Evolutionary conservation across 352 stramenopile genomes (phyloP), one percentile per base, ranked within the genome.

Genomic region (Blastocystis sp.): DNA sequence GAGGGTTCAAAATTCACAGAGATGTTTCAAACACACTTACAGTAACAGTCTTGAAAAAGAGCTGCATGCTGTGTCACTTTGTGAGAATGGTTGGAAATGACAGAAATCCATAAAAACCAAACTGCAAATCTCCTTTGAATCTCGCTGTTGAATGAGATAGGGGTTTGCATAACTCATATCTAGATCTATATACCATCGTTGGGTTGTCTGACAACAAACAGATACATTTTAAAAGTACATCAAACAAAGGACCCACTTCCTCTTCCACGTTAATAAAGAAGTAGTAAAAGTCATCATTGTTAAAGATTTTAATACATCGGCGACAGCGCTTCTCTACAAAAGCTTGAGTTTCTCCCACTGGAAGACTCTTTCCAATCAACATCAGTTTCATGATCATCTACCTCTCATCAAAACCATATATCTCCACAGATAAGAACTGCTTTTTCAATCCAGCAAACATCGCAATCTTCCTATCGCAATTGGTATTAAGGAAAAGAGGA

Each of bases 11-110:
- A 46, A 29, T 43, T 58, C 69, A 4, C 69, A 6, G 24, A 59
- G 24, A 35, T n/a, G 46, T 32, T 7, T 14, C 42, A 46, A 46
- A 61, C 3, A 9, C 7, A 19, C 69, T 16, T 80, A 80, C 69
- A 80, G 69, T 80, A 59, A 80, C 69, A 58, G 69, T 80, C 69
- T 80, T 80, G 42, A 80, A 57, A 59, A 80, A 80, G 69, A 80
- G 43, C 65, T 80, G 69, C 69, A 80, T 80, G 27, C 69, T 80
- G 69, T 24, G 46, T 59, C 51, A 80, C 69, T 80, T 80, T 80
- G 29, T 80, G 66, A 78, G 46, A 49, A 78, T 24, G 29, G 39
- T n/a, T 2, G 63, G 24, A 24, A 42, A 74, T 46, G 39, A 16
- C 63, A 74, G 29, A 24, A 74, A 74, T n/a, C 16, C 14, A 74